Percentiles rank a stretch among this genome's conserved stretches.
Evolutionary conservation across 495 filamentous ascomycete species (phyloP).

Genomic region (Lindgomyces ingoldianus): DNA sequence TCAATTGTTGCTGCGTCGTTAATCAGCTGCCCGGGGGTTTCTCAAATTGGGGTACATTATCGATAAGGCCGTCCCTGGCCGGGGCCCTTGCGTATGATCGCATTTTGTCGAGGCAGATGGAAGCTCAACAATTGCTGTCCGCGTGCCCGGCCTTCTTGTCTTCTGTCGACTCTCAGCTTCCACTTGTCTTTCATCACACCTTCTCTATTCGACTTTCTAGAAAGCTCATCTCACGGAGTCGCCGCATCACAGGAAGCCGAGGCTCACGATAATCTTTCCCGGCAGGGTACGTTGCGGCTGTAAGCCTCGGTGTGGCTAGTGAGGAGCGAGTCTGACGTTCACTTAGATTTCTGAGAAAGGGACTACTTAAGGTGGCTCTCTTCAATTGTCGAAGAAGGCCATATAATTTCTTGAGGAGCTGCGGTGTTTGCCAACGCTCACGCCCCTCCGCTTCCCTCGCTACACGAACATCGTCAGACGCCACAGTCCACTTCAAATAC

Average conservation of each 20-base stretch:
- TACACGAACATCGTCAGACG: not conserved
- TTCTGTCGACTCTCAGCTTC: not conserved
- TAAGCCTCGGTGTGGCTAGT: slow-evolving; percentile 24
- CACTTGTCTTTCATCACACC: not conserved
- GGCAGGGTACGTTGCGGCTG: not conserved
- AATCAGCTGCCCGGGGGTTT: slow-evolving; percentile 24
- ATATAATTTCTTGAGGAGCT: not conserved
- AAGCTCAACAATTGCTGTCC: slow-evolving; percentile 10
- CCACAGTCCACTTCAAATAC: not conserved
- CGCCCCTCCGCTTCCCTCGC: not conserved
- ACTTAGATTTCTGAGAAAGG: not conserved
- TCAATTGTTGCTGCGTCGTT: slow-evolving; percentile 4
- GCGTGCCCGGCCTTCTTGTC: not conserved
- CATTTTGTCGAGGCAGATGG: not conserved
- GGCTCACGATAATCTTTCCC: slow-evolving; percentile 4
- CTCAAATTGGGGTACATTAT: slow-evolving; percentile 16
- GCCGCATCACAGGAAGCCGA: slow-evolving; percentile 29
- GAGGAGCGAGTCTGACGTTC: slow-evolving; percentile 1
- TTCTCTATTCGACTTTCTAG: not conserved
- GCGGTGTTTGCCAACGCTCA: not conserved
- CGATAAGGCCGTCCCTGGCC: slow-evolving; percentile 17
- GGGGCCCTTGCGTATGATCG: slow-evolving; percentile 28
- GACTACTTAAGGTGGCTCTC: slow-evolving; percentile 27
- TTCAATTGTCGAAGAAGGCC: not conserved
- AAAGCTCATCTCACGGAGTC: slow-evolving; percentile 5